Evolutionary conservation across 2,329 filamentous ascomycete genomes (phyloP).

Genomic region (Aspergillus sclerotialis): DNA sequence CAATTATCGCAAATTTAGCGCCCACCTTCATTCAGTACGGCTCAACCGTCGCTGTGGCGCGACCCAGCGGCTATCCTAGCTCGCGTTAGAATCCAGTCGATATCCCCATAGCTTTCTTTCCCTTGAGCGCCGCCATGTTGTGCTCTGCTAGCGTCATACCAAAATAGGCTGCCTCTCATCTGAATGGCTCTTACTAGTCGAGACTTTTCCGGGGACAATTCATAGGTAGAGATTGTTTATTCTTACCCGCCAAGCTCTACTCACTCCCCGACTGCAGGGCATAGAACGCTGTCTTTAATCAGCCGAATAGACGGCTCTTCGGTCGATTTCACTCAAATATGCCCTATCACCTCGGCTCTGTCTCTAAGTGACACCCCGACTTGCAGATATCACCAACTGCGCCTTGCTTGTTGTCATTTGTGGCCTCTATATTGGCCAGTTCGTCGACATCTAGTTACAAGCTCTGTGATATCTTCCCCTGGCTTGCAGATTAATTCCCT

Average conservation of each 20-base stretch:
- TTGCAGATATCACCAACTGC: slow-evolving; percentile 23
- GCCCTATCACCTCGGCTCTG: no score
- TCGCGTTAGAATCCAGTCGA: no score
- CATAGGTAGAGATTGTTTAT: background rate
- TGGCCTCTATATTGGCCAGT: slow-evolving; percentile 11
- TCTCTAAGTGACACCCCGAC: slow-evolving; percentile 1
- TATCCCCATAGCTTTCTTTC: no score
- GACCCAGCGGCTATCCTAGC: background rate
- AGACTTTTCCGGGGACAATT: background rate
- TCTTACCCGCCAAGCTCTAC: slow-evolving; percentile 6
- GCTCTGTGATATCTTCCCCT: slow-evolving; percentile 15
- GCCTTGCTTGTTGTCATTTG: slow-evolving; percentile 11
- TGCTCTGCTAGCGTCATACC: no score
- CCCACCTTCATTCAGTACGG: background rate
- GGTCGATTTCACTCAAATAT: no score
- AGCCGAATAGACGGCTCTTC: no score
- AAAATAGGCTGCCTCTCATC: no score
- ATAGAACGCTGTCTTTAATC: no score
- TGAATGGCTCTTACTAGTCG: no score
- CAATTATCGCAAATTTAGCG: background rate
- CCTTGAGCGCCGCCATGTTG: no score
- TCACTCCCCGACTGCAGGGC: slow-evolving; percentile 1
- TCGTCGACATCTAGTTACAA: slow-evolving; percentile 5
- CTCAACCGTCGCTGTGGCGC: background rate
- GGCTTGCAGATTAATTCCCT: slow-evolving; percentile 15